These are phyloP conservation scores for Fusarium sublunatum DNA, from an alignment of 2,329 filamentous ascomycete species.

Conservation along the genomic window DNA sequence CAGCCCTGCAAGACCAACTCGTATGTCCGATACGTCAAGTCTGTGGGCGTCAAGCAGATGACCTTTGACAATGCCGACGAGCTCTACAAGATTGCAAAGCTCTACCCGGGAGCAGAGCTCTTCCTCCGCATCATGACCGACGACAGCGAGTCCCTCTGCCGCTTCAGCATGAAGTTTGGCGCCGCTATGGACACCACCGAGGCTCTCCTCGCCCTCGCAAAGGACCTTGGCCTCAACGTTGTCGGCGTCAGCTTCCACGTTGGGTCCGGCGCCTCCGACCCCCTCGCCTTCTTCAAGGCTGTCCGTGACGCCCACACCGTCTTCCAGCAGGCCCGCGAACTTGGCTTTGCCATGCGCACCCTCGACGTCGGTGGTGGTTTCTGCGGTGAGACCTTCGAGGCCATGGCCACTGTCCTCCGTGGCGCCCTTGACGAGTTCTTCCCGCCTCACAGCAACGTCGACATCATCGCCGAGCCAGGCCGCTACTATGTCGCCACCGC, in stretches of 20 bases:
- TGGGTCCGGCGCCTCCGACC: constrained; percentile 94
- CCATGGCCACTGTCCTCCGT: constrained; percentile 84
- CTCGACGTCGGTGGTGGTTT: constrained; percentile 97
- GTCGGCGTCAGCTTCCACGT: constrained; percentile 98
- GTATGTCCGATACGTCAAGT: constrained; percentile 90
- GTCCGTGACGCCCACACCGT: constrained; percentile 89
- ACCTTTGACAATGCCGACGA: constrained; percentile 99
- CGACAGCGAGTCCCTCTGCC: constrained; percentile 93
- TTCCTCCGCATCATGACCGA: constrained; percentile 96
- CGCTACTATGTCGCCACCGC: constrained; percentile 95
- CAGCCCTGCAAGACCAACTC: constrained; percentile 99
- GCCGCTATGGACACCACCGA: constrained; percentile 86
- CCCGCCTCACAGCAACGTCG: constrained; percentile 75
- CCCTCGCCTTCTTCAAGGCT: constrained; percentile 89
- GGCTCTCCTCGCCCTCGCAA: constrained; percentile 81
- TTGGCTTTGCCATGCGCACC: constrained; percentile 85
- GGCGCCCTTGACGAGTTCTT: constrained; percentile 88
- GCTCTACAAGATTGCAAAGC: constrained; percentile 95
- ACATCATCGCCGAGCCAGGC: constrained; percentile 94
- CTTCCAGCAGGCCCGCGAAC: constrained; percentile 82
- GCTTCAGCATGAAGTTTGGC: constrained; percentile 96
- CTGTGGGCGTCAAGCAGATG: constrained; percentile 93
- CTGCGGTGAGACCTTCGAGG: constrained; percentile 88
- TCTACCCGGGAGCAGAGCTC: constrained; percentile 89
- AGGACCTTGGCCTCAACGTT: constrained; percentile 85